Evolutionary conservation across 2,329 filamentous ascomycete genomes (phyloP).

Genomic region (Monosporascus sp.): DNA sequence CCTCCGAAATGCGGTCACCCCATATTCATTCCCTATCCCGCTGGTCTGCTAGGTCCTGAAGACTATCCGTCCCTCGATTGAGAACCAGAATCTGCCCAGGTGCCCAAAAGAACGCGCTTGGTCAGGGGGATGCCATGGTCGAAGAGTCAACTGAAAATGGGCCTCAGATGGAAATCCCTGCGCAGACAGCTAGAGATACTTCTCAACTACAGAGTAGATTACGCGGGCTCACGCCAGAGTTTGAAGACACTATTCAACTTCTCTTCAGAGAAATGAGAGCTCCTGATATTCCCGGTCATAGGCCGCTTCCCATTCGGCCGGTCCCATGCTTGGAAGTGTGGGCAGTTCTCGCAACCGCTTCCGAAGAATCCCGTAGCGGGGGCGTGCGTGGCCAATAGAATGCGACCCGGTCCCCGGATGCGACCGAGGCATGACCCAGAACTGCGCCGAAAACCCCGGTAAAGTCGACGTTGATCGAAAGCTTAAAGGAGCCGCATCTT

Average conservation of each 20-base stretch:
- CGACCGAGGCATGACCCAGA: constrained; percentile 7
- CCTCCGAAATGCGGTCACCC: no score
- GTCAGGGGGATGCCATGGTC: no score
- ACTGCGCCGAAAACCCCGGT: constrained; percentile 17
- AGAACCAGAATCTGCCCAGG: no score
- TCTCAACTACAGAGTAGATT: no score
- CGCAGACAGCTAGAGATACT: no score
- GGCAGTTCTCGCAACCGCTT: constrained; percentile 8
- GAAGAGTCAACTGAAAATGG: no score
- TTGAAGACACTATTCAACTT: not conserved
- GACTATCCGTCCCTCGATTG: no score
- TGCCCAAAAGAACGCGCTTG: no score
- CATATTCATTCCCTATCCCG: no score
- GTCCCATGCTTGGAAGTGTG: not conserved
- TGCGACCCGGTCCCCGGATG: constrained; percentile 10
- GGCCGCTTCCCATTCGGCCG: not conserved
- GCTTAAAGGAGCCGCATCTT: constrained; percentile 24
- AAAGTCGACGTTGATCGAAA: constrained; percentile 25
- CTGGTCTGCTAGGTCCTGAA: no score
- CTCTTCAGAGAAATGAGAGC: not conserved
- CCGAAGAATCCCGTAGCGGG: constrained; percentile 27
- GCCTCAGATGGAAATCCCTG: no score
- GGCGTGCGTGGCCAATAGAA: constrained; percentile 20
- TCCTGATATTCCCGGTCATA: not conserved
- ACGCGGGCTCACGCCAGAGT: no score